Evolutionary conservation across 1,139 yeast species (phyloP).

Genomic region (Sugiyamaella pinicola): DNA sequence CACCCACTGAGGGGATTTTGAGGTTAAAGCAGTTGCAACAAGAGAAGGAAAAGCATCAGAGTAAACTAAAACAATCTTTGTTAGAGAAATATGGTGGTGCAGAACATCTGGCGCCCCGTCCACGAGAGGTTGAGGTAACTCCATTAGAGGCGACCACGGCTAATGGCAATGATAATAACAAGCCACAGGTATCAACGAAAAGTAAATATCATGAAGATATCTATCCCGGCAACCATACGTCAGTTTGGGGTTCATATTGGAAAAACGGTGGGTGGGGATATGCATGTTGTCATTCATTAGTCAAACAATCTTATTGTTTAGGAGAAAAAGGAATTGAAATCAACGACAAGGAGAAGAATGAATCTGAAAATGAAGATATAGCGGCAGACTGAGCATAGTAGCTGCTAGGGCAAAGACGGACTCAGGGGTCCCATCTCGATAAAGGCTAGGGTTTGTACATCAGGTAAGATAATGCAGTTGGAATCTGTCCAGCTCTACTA

Average conservation of each 20-base stretch:
- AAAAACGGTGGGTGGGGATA: conserved; percentile 54
- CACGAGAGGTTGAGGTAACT: conserved; percentile 34
- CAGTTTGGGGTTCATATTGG: conserved; percentile 55
- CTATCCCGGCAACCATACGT: conserved; percentile 46
- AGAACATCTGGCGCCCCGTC: conserved; percentile 32
- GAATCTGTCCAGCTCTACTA: background rate
- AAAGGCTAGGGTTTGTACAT: background rate
- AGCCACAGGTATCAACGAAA: conserved; percentile 18
- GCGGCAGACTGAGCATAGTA: too few species aligned
- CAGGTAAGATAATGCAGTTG: background rate
- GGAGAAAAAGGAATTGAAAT: conserved; percentile 30
- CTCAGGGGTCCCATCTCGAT: background rate
- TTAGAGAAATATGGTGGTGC: conserved; percentile 49
- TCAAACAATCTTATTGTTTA: conserved; percentile 43
- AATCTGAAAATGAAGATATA: background rate
- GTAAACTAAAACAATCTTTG: conserved; percentile 41
- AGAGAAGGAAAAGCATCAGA: conserved; percentile 40
- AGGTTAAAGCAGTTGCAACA: conserved; percentile 48
- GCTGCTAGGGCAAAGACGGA: too few species aligned
- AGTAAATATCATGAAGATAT: conserved; percentile 48
- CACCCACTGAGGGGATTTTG: conserved; percentile 60
- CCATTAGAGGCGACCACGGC: conserved; percentile 31
- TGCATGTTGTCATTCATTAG: conserved; percentile 48
- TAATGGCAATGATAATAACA: conserved; percentile 14
- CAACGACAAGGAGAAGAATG: conserved; percentile 16